Evolutionary conservation across 2,329 filamentous ascomycete genomes (phyloP).

Genomic region (Phyllosticta citriasiana): DNA sequence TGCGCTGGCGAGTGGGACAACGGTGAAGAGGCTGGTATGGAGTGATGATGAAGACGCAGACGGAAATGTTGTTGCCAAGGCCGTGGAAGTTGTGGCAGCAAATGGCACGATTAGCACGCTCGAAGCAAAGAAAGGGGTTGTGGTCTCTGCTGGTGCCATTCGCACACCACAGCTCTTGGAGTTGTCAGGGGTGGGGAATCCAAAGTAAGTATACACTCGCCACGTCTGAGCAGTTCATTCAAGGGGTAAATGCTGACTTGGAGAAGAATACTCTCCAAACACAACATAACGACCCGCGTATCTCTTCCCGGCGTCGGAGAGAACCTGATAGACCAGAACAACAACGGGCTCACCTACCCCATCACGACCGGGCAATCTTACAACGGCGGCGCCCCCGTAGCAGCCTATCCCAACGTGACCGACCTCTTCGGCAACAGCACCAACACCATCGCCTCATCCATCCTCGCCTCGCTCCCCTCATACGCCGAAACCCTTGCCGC

Average conservation of each 20-base stretch:
- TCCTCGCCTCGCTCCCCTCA: conserved; percentile 12
- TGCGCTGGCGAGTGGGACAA: conserved; percentile 34
- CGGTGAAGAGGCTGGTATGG: conserved; percentile 33
- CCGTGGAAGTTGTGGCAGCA: background rate
- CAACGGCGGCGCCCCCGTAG: conserved; percentile 17
- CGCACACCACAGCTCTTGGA: conserved; percentile 13
- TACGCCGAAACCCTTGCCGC: conserved; percentile 14
- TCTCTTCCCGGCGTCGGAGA: conserved; percentile 16
- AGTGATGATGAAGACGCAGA: background rate
- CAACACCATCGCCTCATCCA: conserved; percentile 13
- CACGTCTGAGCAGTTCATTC: background rate
- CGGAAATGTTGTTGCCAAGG: conserved; percentile 15
- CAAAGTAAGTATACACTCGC: background rate
- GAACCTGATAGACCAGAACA: conserved; percentile 17
- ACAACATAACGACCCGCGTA: conserved; percentile 2
- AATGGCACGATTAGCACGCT: background rate
- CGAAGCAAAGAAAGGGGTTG: conserved; percentile 13
- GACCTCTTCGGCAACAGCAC: conserved; percentile 18
- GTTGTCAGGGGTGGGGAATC: conserved; percentile 14
- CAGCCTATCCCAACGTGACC: conserved; percentile 15
- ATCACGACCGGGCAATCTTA: conserved; percentile 13
- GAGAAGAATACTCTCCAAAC: conserved; percentile 10
- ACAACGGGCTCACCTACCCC: conserved; percentile 9
- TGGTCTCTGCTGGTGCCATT: conserved; percentile 14
- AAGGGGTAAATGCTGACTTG: background rate